These are phyloP conservation scores for Circinella umbellata DNA, from an alignment of 371 early-diverging fungal genomes.

Conservation along the genomic window DNA sequence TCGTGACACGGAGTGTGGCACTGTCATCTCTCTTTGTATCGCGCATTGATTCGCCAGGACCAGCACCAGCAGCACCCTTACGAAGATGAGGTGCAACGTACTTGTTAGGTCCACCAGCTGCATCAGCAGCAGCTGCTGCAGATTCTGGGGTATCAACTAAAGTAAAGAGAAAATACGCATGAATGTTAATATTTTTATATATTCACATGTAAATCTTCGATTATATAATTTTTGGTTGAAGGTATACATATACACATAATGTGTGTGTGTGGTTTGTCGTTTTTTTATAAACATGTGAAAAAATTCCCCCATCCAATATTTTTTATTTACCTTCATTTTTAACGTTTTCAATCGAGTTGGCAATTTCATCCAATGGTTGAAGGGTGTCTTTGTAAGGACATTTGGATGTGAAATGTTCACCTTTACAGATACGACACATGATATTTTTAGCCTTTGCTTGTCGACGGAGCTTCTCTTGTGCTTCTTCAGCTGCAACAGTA, in stretches of 20 bases:
- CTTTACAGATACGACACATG: slow-evolving; percentile 95
- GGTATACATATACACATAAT: not conserved
- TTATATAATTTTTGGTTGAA: not conserved
- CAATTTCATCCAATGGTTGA: slow-evolving; percentile 70
- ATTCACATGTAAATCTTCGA: not conserved
- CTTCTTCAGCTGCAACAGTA: slow-evolving; percentile 63
- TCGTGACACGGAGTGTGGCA: slow-evolving; percentile 92
- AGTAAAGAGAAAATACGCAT: not conserved
- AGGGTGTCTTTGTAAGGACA: slow-evolving; percentile 98
- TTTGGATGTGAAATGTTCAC: slow-evolving; percentile 94
- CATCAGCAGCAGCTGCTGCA: slow-evolving; percentile 30
- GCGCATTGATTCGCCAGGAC: slow-evolving; percentile 58
- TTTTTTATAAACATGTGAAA: not conserved
- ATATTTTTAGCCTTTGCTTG: slow-evolving; percentile 80
- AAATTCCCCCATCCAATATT: not conserved
- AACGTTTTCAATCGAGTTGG: slow-evolving; percentile 48
- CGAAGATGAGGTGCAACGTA: slow-evolving; percentile 90
- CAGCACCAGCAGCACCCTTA: slow-evolving; percentile 52
- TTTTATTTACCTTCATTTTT: slow-evolving; percentile 36
- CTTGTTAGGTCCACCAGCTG: slow-evolving; percentile 59
- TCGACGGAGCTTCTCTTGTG: slow-evolving; percentile 43
- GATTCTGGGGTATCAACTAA: slow-evolving; percentile 14
- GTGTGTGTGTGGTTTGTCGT: too few species aligned
- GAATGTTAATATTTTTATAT: too few species aligned
- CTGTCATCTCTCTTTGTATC: slow-evolving; percentile 77